Base-by-base conservation (phyloP, 306 rosid genomes). In the Ceratonia siliqua region DNA sequence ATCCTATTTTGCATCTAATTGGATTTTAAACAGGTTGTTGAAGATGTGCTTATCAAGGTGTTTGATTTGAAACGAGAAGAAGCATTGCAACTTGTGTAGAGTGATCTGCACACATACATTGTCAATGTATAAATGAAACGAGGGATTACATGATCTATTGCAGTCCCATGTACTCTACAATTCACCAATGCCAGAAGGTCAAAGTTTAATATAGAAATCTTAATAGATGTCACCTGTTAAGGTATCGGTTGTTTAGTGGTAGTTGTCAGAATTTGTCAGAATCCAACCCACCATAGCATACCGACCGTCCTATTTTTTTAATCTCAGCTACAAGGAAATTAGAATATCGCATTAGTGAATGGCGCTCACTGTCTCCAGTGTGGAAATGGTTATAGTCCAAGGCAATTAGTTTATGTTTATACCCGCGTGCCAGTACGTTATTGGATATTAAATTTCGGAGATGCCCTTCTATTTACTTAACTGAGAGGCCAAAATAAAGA, bases 21-120 rank as follows among this genome's bases (percentile, higher is more conserved):
- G 68, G 64, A 17, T 50, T 55, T 77, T 61, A 62, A 65, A 42
- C 84, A 95, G 98, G 99, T 72, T 28, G 93, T 95, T 36, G 99
- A 95, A 79, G 99, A 92, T 49, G 85, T 62, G 49, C 98, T 95
- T 48, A 82, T 87, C 89, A 89, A 85, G 82, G 84, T 92, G 71
- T 92, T 95, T 3, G 96, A 90, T 77, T 62, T 92, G 63, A 95
- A 95, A 79, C 87, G 91, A 0, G 93, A 95, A 75, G 97, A 95
- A 76, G 89, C 78, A 22, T 62, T 92, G 89, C 96, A 89, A 74
- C 52, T 83, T 1, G 90, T 49, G 1, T 89, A 86, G 67, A 66
- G 24, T 81, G 79, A 53, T 54, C 39, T 50, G 75, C 62, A 62
- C 65, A 48, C 36, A 42, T 69, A 62, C 22, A 46, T 39, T 82